Conservation (phyloP, 805 yeast species). For the Wickerhamiella dianesei region DNA sequence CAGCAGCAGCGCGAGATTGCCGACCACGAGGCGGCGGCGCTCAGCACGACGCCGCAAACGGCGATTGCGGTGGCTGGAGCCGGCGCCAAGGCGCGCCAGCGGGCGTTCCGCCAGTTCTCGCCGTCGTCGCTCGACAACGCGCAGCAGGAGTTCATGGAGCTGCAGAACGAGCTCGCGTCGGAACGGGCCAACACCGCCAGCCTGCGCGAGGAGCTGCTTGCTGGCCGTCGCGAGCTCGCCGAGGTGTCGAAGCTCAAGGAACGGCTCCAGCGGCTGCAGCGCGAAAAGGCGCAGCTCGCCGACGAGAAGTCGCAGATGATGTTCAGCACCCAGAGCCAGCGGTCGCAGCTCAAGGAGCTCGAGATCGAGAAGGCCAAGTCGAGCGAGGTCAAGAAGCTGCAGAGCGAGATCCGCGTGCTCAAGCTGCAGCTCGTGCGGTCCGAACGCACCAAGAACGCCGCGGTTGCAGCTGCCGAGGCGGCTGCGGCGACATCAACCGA, state of each 20-base stretch:
- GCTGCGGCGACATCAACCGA: slow-evolving; percentile 12
- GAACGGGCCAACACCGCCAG: slow-evolving; percentile 6
- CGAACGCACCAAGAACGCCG: slow-evolving; percentile 20
- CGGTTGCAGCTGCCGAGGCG: slow-evolving; percentile 19
- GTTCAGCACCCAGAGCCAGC: slow-evolving; percentile 9
- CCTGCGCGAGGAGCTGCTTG: slow-evolving; percentile 6
- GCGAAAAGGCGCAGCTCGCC: slow-evolving; percentile 17
- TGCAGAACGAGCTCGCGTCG: slow-evolving; percentile 9
- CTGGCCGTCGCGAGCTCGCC: slow-evolving; percentile 7
- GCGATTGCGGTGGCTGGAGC: not conserved
- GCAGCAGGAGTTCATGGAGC: slow-evolving; percentile 7
- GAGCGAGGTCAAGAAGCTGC: slow-evolving; percentile 13
- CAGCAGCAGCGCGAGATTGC: slow-evolving; percentile 1
- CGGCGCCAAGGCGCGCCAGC: not conserved
- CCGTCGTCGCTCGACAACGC: slow-evolving; percentile 7
- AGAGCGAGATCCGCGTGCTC: slow-evolving; percentile 23
- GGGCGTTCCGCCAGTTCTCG: not conserved
- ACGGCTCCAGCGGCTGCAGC: slow-evolving; percentile 17
- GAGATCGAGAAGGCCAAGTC: slow-evolving; percentile 14
- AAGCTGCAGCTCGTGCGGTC: slow-evolving; percentile 22
- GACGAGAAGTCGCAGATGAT: slow-evolving; percentile 14
- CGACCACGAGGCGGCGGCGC: not conserved
- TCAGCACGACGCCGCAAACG: not conserved
- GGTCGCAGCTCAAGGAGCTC: slow-evolving; percentile 10
- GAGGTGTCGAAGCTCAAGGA: slow-evolving; percentile 8